Conservation (phyloP, 768 basidiomycete genomes). For the Termitomyces sp. region DNA sequence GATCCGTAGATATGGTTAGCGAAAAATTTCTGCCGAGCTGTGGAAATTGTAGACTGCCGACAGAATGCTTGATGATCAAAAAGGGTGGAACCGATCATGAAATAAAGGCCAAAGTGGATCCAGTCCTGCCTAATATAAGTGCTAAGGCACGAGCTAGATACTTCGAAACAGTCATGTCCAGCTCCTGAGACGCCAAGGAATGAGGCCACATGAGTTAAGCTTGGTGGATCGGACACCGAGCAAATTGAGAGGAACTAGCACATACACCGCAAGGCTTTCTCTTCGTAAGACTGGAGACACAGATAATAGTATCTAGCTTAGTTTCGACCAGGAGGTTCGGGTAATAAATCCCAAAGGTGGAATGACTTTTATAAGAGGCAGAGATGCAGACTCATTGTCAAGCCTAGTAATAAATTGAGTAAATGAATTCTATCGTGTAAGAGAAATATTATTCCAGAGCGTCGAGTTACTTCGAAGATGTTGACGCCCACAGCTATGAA, state of each 20-base stretch:
- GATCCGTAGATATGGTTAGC: not conserved
- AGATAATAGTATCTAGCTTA: not conserved
- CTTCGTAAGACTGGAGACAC: not conserved
- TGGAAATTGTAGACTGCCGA: not conserved
- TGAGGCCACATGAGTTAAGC: not conserved
- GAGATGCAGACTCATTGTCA: not conserved
- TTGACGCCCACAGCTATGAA: not conserved
- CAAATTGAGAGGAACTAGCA: no score
- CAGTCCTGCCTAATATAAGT: not conserved
- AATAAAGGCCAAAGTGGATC: not conserved
- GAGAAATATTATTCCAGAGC: not conserved
- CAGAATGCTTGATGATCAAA: not conserved
- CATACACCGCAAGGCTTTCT: not conserved
- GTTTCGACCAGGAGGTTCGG: not conserved
- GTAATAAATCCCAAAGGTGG: not conserved
- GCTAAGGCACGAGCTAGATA: not conserved
- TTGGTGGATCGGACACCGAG: not conserved
- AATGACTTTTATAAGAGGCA: slow-evolving; percentile 12
- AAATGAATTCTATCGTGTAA: not conserved
- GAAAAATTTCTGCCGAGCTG: not conserved
- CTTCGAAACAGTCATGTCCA: not conserved
- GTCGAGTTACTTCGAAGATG: not conserved
- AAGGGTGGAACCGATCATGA: not conserved
- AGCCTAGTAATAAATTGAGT: not conserved
- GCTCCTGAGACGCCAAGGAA: not conserved